Conservation (phyloP, 148 eudicot species). For the Polygonum aviculare region DNA sequence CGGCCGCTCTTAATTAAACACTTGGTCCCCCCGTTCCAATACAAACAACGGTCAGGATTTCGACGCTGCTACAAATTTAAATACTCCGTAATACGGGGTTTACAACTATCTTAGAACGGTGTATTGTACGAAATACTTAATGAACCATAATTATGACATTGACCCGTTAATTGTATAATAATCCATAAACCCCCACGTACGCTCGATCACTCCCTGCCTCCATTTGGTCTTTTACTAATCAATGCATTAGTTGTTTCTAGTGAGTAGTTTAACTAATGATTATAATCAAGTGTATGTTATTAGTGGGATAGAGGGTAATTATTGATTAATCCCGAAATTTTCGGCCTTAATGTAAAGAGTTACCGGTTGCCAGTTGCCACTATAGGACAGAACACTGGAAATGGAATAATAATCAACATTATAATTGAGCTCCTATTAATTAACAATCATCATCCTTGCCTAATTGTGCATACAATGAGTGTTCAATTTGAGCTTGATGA, state of each 20-base stretch:
- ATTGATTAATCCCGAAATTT: conserved; percentile 4
- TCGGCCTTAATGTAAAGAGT: conserved; percentile 1
- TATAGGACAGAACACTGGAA: neutral
- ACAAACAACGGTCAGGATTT: conserved; percentile 11
- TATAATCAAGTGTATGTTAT: neutral
- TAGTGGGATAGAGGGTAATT: conserved; percentile 9
- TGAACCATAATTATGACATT: neutral
- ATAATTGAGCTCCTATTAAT: neutral
- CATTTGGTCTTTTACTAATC: neutral
- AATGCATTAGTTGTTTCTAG: neutral
- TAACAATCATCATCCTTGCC: neutral
- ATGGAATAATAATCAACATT: neutral
- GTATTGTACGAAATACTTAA: neutral
- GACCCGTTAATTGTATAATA: neutral
- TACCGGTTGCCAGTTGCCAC: neutral
- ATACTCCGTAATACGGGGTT: no score
- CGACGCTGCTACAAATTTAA: neutral
- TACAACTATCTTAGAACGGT: neutral
- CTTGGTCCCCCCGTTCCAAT: conserved; percentile 7
- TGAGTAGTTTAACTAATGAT: neutral
- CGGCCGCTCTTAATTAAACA: conserved; percentile 7
- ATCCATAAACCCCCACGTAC: neutral
- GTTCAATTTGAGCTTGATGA: no score
- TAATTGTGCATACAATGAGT: no score
- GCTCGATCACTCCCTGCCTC: neutral